Evolutionary conservation across 2,329 filamentous ascomycete genomes (phyloP), one percentile per base, ranked within the genome.

Genomic region (Botrytis porri): DNA sequence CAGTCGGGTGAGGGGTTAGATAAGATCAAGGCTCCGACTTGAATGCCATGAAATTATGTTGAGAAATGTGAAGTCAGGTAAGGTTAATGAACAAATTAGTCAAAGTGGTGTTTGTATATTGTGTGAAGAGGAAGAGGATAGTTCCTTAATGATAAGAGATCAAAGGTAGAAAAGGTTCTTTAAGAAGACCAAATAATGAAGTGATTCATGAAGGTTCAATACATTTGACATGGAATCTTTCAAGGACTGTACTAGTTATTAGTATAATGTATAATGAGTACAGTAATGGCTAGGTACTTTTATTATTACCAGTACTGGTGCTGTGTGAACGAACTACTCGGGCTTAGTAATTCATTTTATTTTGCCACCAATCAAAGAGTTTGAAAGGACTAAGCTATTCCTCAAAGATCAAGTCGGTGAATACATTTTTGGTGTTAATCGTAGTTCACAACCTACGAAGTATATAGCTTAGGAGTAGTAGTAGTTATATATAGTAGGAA

Each of bases 11-110:
- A 37, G 66, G 72, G 71, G 66, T 61, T 70, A 16, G 65, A 51
- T 72, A 71, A n/a, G 59, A 61, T 61, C 63, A 71, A 75, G 72
- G 67, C 48, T 71, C 41, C 43, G 29, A 29, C 25, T 45, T 32
- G 20, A 43, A 16, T 60, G 35, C 51, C 66, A 69, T 60, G 25
- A 5, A 57, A 37, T 43, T 57, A 35, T 61, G 37, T 61, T 22
- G 18, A 45, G 20, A 32, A 18, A 25, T 18, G 25, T 54, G 6
- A n/a, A 16, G n/a, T 16, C 7, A 54, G 48, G 25, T 14, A n/a
- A n/a, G 48, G 51, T 32, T 5, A 20, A n/a, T 4, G 12, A 51
- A 8, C 20, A 9, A 51, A 22, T 16, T 8, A n/a, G 63, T 35
- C 35, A 12, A 18, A 51, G 3, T 37, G 16, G 2, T 12, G 29